These are phyloP conservation scores for Lactarius sanguifluus DNA, from an alignment of 768 basidiomycete species.

Conservation along the genomic window DNA sequence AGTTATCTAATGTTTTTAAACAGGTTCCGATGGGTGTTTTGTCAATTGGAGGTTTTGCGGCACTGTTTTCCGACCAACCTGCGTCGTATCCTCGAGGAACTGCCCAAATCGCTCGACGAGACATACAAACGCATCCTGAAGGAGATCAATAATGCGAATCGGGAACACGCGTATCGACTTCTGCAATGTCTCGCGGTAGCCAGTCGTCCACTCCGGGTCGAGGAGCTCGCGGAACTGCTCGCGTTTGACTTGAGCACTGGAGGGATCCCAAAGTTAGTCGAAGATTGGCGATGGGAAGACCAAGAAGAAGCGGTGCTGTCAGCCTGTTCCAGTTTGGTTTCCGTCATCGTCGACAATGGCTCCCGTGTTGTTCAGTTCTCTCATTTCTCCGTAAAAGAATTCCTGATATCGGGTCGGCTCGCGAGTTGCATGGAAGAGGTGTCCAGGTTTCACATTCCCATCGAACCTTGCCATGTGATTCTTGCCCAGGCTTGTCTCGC, in stretches of 20 bases:
- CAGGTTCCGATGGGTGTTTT: conserved; percentile 16
- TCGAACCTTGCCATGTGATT: neutral
- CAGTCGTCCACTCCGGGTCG: neutral
- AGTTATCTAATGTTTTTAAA: too few species aligned
- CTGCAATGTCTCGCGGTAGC: neutral
- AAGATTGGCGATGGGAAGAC: neutral
- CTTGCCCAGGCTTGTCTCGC: neutral
- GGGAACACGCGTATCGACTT: neutral
- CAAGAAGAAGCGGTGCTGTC: neutral
- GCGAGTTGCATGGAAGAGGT: neutral
- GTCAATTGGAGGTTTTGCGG: conserved; percentile 6
- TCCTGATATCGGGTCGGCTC: neutral
- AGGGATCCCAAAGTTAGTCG: neutral
- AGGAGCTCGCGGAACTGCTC: neutral
- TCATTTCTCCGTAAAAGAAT: neutral
- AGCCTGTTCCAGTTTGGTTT: neutral
- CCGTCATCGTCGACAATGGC: neutral
- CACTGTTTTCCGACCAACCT: conserved; percentile 1
- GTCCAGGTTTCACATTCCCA: neutral
- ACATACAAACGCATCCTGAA: conserved; percentile 3
- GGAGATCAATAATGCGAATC: conserved; percentile 2
- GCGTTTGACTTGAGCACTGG: neutral
- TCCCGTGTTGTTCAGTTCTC: neutral
- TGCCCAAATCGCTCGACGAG: conserved; percentile 1
- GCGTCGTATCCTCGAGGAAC: neutral